These are phyloP conservation scores for Kwoniella botswanensis DNA, from an alignment of 768 basidiomycete species.

Conservation along the genomic window DNA sequence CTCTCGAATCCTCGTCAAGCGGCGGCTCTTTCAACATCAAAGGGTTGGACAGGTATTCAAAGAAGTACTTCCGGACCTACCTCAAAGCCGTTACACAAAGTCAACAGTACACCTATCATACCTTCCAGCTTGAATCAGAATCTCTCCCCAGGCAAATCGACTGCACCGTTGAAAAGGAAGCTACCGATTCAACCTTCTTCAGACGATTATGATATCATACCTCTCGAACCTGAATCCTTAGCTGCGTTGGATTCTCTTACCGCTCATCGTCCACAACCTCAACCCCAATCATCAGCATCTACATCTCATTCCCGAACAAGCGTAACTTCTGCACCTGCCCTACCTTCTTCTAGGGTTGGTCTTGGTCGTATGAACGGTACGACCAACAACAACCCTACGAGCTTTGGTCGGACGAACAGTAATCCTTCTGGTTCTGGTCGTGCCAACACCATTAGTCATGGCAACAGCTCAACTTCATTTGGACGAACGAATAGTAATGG, in stretches of 20 bases:
- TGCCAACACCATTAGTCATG: not conserved
- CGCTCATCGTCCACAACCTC: not conserved
- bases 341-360: constrained; percentile 31
- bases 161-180: not conserved
- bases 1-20: not conserved
- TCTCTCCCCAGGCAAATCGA: not conserved
- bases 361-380: constrained; percentile 15
- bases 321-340: not conserved
- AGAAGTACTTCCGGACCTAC: constrained; percentile 20
- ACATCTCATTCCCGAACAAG: not conserved
- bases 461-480: not conserved
- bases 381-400: not conserved
- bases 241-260: constrained; percentile 18
- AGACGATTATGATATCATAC: constrained; percentile 22
- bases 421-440: not conserved
- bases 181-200: constrained; percentile 19
- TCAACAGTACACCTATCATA: constrained; percentile 1
- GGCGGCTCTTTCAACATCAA: not conserved
- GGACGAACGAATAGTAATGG: constrained; percentile 9
- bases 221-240: constrained; percentile 20
- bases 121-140: constrained; percentile 8
- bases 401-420: not conserved
- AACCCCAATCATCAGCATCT: constrained; percentile 7
- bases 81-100: constrained; percentile 1
- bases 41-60: constrained; percentile 36